Evolutionary conservation across 257 asterid species (phyloP).

Genomic region (Capsicum rhomboideum): DNA sequence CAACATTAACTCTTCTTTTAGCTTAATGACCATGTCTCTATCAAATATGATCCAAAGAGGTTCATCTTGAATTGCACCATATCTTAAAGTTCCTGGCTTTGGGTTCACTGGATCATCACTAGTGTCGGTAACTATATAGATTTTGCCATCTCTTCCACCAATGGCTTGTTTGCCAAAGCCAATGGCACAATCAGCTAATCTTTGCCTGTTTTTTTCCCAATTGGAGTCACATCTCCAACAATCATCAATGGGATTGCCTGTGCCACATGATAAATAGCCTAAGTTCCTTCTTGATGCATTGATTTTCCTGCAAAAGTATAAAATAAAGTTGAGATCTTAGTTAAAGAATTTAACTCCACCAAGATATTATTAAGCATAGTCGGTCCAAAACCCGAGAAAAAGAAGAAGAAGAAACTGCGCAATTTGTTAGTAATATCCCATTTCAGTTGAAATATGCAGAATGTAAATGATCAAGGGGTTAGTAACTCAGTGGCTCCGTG

Average conservation of each 20-base stretch:
- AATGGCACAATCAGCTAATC: constrained; percentile 72
- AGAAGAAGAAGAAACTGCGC: background rate
- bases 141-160: constrained; percentile 69
- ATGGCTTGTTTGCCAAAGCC: constrained; percentile 84
- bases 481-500: background rate
- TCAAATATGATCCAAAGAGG: constrained; percentile 73
- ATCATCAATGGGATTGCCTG: constrained; percentile 88
- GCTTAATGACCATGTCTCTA: constrained; percentile 61
- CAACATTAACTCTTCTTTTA: constrained; percentile 72
- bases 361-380: background rate
- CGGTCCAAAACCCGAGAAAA: background rate
- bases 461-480: background rate
- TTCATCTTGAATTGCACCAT: constrained; percentile 68
- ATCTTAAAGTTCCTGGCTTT: constrained; percentile 60
- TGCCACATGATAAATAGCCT: constrained; percentile 64
- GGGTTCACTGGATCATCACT: constrained; percentile 72
- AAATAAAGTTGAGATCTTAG: background rate
- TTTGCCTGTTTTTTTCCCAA: constrained; percentile 66
- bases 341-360: background rate
- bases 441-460: constrained; percentile 4
- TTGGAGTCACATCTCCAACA: constrained; percentile 91
- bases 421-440: background rate
- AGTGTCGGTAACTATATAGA: constrained; percentile 60
- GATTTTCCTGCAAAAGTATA: constrained; percentile 37
- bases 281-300: constrained; percentile 62